phyloP scores from a whole-genome alignment of 1,284 basidiomycete species.

The Pascua guehoae region DNA sequence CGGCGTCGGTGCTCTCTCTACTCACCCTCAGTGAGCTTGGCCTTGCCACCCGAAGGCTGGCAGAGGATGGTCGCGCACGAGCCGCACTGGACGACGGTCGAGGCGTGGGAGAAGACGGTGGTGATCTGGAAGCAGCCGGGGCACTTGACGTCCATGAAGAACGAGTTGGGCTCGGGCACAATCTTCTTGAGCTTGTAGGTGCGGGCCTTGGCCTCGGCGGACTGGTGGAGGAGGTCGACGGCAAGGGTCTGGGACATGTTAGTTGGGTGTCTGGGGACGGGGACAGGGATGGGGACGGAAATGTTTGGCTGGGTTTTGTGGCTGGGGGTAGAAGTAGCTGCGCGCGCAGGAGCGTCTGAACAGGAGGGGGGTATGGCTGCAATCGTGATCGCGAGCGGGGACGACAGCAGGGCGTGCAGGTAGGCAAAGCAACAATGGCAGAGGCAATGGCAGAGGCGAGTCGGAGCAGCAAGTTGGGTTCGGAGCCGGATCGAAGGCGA shows the following conservation, averaged over 20 bases:
- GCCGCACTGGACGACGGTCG: slow-evolving; percentile 62
- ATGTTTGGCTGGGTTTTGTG: too few relatives aligned
- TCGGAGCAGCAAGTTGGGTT: too few relatives aligned
- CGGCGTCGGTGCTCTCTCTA: slow-evolving; percentile 19
- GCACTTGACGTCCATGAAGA: slow-evolving; percentile 99
- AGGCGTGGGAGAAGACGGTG: slow-evolving; percentile 54
- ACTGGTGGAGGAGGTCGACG: slow-evolving; percentile 96
- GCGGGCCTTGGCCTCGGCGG: slow-evolving; percentile 76
- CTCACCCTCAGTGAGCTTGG: slow-evolving; percentile 94
- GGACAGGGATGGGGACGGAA: too few relatives aligned
- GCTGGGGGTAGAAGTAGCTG: too few relatives aligned
- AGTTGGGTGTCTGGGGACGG: neutral
- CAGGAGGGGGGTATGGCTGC: too few relatives aligned
- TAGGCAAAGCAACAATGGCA: too few relatives aligned
- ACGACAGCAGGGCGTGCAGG: too few relatives aligned
- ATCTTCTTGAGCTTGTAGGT: slow-evolving; percentile 99
- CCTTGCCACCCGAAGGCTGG: slow-evolving; percentile 99
- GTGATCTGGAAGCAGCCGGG: slow-evolving; percentile 66
- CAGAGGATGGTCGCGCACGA: slow-evolving; percentile 93
- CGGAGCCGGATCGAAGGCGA: too few relatives aligned
- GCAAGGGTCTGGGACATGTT: slow-evolving; percentile 74
- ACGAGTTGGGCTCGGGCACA: slow-evolving; percentile 95
- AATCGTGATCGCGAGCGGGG: too few relatives aligned
- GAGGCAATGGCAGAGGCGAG: too few relatives aligned
- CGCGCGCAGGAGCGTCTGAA: too few relatives aligned